phyloP scores from a whole-genome alignment of 2,329 filamentous ascomycete genomes.

The Colletotrichum sansevieriae region DNA sequence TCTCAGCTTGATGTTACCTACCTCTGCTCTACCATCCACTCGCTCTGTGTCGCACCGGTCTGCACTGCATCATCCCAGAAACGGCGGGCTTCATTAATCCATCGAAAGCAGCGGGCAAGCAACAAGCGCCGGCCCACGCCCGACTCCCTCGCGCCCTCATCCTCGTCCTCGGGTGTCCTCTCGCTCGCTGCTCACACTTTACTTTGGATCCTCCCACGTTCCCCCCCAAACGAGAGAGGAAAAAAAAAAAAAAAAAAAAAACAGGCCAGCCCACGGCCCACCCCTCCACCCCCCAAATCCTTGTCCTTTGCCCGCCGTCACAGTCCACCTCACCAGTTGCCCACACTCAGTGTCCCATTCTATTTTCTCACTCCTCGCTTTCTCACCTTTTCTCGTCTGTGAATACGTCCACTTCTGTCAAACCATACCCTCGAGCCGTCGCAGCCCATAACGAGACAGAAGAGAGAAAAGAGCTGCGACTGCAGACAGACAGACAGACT shows the following conservation, averaged over 20 bases:
- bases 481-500: not conserved
- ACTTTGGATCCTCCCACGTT: not conserved
- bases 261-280: not conserved
- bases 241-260: not conserved
- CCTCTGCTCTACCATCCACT: not conserved
- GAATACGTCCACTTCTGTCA: slow-evolving; percentile 4
- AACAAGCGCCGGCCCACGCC: slow-evolving; percentile 17
- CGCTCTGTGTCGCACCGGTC: too few relatives aligned
- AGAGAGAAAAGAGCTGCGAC: not conserved
- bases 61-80: slow-evolving; percentile 26
- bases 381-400: slow-evolving; percentile 19
- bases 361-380: slow-evolving; percentile 40
- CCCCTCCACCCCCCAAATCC: slow-evolving; percentile 14
- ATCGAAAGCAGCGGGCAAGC: not conserved
- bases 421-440: slow-evolving; percentile 14
- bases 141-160: not conserved
- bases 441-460: not conserved
- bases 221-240: not conserved
- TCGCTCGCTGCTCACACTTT: not conserved
- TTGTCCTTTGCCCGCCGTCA: slow-evolving; percentile 1
- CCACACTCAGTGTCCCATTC: slow-evolving; percentile 27
- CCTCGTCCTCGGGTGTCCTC: not conserved
- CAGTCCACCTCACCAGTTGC: slow-evolving; percentile 13
- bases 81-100: slow-evolving; percentile 9
- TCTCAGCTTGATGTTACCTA: not conserved